These are phyloP conservation scores for Orbilia brochopaga DNA, from an alignment of 2,329 filamentous ascomycete species.

Conservation along the genomic window DNA sequence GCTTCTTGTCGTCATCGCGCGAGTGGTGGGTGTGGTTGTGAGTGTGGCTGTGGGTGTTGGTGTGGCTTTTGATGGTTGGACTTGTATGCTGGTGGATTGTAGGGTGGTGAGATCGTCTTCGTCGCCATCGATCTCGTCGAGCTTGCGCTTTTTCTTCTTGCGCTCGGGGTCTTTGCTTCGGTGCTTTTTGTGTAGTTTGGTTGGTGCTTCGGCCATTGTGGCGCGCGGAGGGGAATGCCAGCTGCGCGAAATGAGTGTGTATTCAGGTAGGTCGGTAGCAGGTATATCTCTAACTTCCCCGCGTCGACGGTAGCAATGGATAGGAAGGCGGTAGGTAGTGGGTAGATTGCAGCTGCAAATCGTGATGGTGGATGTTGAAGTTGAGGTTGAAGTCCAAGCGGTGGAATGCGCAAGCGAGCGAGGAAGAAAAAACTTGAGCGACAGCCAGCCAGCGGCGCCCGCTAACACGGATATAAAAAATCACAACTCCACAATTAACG, in stretches of 20 bases:
- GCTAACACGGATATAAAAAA: neutral
- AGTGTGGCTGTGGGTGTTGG: slow-evolving; percentile 57
- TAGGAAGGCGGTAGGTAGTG: too few relatives aligned
- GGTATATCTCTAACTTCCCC: too few relatives aligned
- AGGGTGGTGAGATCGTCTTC: slow-evolving; percentile 60
- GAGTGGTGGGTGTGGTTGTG: slow-evolving; percentile 12
- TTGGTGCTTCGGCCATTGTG: slow-evolving; percentile 58
- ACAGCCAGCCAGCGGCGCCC: neutral
- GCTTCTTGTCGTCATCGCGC: too few relatives aligned
- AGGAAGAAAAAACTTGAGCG: neutral
- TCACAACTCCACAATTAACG: neutral
- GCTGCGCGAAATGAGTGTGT: neutral
- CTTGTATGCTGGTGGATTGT: slow-evolving; percentile 57
- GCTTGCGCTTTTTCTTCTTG: slow-evolving; percentile 40
- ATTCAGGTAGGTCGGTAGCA: too few relatives aligned
- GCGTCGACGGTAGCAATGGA: too few relatives aligned
- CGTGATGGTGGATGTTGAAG: neutral
- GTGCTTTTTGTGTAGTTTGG: slow-evolving; percentile 51
- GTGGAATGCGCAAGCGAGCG: neutral
- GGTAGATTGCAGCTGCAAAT: neutral
- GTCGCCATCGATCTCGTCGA: slow-evolving; percentile 52
- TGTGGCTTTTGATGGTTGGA: too few relatives aligned
- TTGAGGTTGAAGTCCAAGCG: neutral
- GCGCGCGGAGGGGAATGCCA: neutral
- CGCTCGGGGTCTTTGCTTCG: slow-evolving; percentile 44